phyloP scores from a whole-genome alignment of 75 land plant species.

The Picea glauca region DNA sequence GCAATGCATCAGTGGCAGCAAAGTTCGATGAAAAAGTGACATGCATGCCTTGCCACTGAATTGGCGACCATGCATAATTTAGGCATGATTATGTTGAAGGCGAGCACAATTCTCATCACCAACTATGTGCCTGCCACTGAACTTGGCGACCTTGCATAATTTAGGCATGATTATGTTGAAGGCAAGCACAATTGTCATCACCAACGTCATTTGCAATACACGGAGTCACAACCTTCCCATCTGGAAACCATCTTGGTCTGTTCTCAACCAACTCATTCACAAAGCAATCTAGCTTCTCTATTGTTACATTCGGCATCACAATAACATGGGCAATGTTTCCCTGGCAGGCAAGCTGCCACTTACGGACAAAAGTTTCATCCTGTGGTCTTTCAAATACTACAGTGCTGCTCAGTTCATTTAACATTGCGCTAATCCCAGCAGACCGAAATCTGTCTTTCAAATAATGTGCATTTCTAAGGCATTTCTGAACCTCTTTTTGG shows the following conservation, averaged over 20 bases:
- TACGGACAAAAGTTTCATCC: conserved; percentile 80
- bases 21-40: too few relatives aligned
- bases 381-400: conserved; percentile 93
- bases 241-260: conserved; percentile 61
- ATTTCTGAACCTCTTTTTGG: conserved; percentile 92
- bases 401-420: conserved; percentile 96
- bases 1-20: too few relatives aligned
- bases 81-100: too few relatives aligned
- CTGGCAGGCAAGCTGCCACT: conserved; percentile 94
- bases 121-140: conserved; percentile 8
- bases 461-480: conserved; percentile 93
- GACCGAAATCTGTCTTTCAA: conserved; percentile 64
- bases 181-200: conserved; percentile 68
- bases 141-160: too few relatives aligned
- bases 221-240: conserved; percentile 53
- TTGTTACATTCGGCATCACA: conserved; percentile 91
- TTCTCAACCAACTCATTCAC: conserved; percentile 61
- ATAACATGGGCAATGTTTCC: conserved; percentile 95
- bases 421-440: conserved; percentile 85
- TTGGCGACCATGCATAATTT: too few relatives aligned
- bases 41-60: too few relatives aligned
- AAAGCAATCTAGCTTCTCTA: conserved; percentile 75
- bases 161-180: too few relatives aligned
- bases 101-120: conserved; percentile 81
- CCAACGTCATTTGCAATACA: conserved; percentile 82